Evolutionary conservation across 1,284 basidiomycete species (phyloP).

Genomic region (Pseudozyma sp.): DNA sequence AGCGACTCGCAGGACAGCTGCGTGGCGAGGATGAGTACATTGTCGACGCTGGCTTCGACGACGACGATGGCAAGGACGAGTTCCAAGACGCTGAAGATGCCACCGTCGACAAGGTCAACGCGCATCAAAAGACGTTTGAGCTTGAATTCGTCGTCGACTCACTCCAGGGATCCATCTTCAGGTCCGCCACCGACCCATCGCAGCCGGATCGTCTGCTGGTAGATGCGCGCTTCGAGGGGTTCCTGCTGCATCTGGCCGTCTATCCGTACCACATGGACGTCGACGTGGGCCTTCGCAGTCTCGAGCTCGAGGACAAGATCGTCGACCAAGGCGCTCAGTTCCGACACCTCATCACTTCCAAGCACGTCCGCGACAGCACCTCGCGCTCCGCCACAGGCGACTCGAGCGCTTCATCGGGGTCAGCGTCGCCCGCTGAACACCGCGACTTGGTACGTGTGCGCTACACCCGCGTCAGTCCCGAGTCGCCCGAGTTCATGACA

Average conservation of each 20-base stretch:
- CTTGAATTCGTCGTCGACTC: conserved; percentile 89
- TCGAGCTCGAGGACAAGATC: conserved; percentile 74
- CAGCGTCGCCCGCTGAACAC: conserved; percentile 32
- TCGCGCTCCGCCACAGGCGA: conserved; percentile 33
- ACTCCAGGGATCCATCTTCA: conserved; percentile 85
- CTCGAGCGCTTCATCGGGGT: conserved; percentile 29
- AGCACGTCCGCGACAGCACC: conserved; percentile 67
- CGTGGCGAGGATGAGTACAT: conserved; percentile 59
- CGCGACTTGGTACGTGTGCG: conserved; percentile 83
- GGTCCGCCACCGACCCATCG: conserved; percentile 73
- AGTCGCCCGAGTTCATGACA: conserved; percentile 87
- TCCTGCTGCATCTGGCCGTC: conserved; percentile 70
- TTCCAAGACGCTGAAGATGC: conserved; percentile 64
- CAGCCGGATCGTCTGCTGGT: conserved; percentile 81
- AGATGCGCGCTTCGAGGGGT: conserved; percentile 83
- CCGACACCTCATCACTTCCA: conserved; percentile 81
- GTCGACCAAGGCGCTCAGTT: conserved; percentile 74
- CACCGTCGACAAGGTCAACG: conserved; percentile 59
- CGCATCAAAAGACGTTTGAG: conserved; percentile 87
- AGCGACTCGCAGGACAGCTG: conserved; percentile 59
- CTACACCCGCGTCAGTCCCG: conserved; percentile 83
- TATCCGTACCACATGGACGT: conserved; percentile 80
- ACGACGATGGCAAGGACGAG: conserved; percentile 58
- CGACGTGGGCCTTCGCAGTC: conserved; percentile 79
- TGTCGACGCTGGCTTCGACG: conserved; percentile 54